A percentile compares a stretch with the other conserved stretches of the same genome.
These are phyloP conservation scores for Schwanniomyces pseudopolymorphus DNA, from an alignment of 805 yeast genomes.

Conservation along the genomic window DNA sequence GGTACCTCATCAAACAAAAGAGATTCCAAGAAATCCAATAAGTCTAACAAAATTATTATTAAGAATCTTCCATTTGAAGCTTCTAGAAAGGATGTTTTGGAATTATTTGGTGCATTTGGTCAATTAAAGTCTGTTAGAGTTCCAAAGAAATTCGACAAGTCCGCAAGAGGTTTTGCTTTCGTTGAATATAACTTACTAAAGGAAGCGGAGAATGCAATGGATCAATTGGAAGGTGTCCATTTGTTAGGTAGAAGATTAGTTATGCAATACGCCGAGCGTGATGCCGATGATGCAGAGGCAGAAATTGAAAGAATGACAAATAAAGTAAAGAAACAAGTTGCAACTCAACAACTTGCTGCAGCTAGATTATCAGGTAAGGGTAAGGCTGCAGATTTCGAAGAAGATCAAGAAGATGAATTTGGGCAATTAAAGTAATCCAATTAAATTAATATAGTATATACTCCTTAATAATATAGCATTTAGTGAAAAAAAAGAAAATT, in stretches of 20 bases:
- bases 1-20: conserved; percentile 22
- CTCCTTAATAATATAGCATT: too few relatives aligned
- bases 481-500: too few relatives aligned
- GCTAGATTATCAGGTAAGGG: conserved; percentile 70
- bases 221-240: conserved; percentile 92
- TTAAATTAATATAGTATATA: neutral
- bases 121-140: conserved; percentile 91
- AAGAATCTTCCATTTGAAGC: conserved; percentile 98
- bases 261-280: conserved; percentile 87
- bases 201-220: conserved; percentile 94
- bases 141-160: conserved; percentile 92
- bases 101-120: conserved; percentile 91
- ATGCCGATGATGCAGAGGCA: conserved; percentile 79
- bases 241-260: conserved; percentile 92
- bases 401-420: conserved; percentile 34
- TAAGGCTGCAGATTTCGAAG: conserved; percentile 65
- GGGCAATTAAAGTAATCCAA: neutral
- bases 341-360: conserved; percentile 72
- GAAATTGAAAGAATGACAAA: conserved; percentile 89
- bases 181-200: conserved; percentile 83
- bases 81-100: conserved; percentile 86
- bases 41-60: conserved; percentile 79
- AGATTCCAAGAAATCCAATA: conserved; percentile 32
- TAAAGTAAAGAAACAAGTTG: conserved; percentile 79
- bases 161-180: conserved; percentile 97